Base-by-base conservation (phyloP, 805 yeast genomes). In the Hanseniaspora clermontiae region DNA sequence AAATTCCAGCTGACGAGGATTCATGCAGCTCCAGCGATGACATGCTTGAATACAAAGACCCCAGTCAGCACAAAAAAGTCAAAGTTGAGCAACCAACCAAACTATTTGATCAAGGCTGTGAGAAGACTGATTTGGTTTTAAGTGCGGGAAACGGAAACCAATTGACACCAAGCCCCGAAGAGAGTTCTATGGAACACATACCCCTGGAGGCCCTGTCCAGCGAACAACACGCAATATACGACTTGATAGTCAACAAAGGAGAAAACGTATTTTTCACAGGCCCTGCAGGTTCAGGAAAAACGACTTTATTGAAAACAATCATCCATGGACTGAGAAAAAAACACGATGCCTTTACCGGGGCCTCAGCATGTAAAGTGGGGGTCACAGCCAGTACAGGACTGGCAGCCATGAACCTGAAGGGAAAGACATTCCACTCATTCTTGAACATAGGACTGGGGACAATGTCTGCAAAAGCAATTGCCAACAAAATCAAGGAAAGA, bases 351-450 rank as follows among this genome's bases (percentile, higher is more conserved):
- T 20, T 74, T 5, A 64, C 66, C 1, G 68, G 73, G 0, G 12
- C 15, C 3, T 14, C 74, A 3, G 64, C 67, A 1, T 72, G 72
- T 14, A 68, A 73, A 0, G 87, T 93, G 3, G 96, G 93, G 0
- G 81, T 93, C 5, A 88, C 97, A 0, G 98, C 98, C 0, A 86
- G 96, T 0, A 93, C 98, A 0, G 98, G 98, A 1, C 72, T 93
- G 59, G 98, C 98, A 0, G 98, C 97, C 0, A 83, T 89, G 45
- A 88, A 88, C 63, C 85, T 93, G 62, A 95, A 93, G 1, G 98
- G 98, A 29, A 79, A 77, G 34, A 93, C 98, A 0, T 73, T 93
- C 32, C 95, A 91, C 67, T 76, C 86, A 63, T 88, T 82, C 71
- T 79, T 95, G 0, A 95, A 95, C 0, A 79, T 89, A 55, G 97